Conservation (phyloP, 139 green algal species). For the Mychonastes homosphaera region DNA sequence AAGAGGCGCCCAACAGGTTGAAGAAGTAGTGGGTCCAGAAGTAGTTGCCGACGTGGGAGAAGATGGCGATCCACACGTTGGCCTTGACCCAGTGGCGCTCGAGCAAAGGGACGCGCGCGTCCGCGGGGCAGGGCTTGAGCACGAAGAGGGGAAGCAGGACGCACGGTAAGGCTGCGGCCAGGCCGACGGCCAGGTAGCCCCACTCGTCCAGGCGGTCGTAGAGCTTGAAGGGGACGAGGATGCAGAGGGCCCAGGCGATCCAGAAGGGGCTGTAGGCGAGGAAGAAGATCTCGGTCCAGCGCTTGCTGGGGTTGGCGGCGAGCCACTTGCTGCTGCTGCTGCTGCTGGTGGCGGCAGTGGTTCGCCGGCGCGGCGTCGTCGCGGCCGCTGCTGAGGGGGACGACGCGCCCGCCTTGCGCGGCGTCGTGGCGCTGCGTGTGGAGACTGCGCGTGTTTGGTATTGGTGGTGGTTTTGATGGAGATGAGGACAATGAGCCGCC, state of each 20-base stretch:
- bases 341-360: too few relatives aligned
- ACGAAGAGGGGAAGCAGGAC: conserved; percentile 67
- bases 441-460: too few relatives aligned
- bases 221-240: conserved; percentile 83
- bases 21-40: conserved; percentile 99
- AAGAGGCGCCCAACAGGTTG: conserved; percentile 74
- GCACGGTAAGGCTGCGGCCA: conserved; percentile 57
- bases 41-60: conserved; percentile 97
- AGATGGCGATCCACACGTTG: conserved; percentile 94
- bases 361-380: too few relatives aligned
- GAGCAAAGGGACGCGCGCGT: neutral
- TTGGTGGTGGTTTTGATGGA: too few relatives aligned
- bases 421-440: too few relatives aligned
- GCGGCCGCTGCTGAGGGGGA: too few relatives aligned
- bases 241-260: conserved; percentile 77
- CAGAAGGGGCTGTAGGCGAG: conserved; percentile 83
- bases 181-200: conserved; percentile 79
- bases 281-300: conserved; percentile 86
- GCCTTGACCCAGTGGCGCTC: conserved; percentile 90
- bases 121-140: conserved; percentile 11
- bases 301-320: conserved; percentile 67
- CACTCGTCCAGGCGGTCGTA: conserved; percentile 66
- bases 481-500: too few relatives aligned
- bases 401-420: too few relatives aligned
- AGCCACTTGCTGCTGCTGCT: conserved; percentile 54